phyloP scores from a whole-genome alignment of 805 yeast genomes.

The Candida stauntonica region DNA sequence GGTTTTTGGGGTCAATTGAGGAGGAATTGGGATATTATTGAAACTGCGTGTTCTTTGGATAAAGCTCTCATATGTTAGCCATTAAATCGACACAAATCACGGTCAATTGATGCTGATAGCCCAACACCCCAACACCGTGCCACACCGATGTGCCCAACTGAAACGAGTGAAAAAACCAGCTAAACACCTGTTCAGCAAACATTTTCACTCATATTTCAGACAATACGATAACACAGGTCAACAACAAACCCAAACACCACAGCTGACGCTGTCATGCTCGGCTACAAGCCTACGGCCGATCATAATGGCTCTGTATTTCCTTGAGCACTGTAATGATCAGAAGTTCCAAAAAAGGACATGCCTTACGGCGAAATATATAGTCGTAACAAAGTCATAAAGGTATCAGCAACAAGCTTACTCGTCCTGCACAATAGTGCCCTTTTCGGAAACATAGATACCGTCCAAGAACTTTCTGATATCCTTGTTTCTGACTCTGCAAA shows the following conservation, averaged over 20 bases:
- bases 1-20: no score
- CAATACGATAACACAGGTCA: not conserved
- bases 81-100: no score
- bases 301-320: slow-evolving; percentile 19
- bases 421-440: slow-evolving; percentile 80
- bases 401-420: slow-evolving; percentile 21
- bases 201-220: not conserved
- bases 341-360: slow-evolving; percentile 3
- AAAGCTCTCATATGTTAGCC: no score
- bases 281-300: no score
- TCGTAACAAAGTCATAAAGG: slow-evolving; percentile 3
- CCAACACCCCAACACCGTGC: no score
- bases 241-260: not conserved
- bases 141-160: no score
- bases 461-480: slow-evolving; percentile 99
- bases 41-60: no score
- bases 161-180: no score
- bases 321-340: slow-evolving; percentile 20
- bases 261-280: no score
- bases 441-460: slow-evolving; percentile 98
- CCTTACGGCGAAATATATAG: slow-evolving; percentile 5
- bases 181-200: not conserved
- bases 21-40: no score
- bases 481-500: slow-evolving; percentile 98
- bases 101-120: no score